Percentiles rank a stretch among this genome's conserved stretches.
Conservation (phyloP, 23 red algal genomes). For the Gracilaria domingensis region DNA sequence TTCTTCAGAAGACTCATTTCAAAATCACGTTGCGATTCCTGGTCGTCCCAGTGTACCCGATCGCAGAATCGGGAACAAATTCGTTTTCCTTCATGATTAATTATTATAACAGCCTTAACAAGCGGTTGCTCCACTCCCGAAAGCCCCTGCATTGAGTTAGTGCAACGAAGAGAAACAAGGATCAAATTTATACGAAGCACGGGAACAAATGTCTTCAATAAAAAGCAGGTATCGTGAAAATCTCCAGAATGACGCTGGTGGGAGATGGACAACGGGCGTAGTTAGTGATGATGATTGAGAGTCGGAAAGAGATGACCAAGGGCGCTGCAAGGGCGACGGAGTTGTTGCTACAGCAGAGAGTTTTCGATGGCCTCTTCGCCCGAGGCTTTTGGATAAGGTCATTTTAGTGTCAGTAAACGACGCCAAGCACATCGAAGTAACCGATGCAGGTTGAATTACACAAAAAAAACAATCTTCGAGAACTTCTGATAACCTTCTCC, state of each 20-base stretch:
- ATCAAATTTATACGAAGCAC: background rate
- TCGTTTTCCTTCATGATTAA: constrained; percentile 87
- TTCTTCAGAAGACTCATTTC: constrained; percentile 81
- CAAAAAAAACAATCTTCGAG: no score
- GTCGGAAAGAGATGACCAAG: no score
- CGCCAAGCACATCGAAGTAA: background rate
- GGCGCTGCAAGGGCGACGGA: background rate
- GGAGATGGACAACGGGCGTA: background rate
- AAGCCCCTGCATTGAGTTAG: constrained; percentile 47
- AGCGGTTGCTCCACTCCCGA: constrained; percentile 85
- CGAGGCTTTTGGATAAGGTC: background rate
- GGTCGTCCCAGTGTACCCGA: constrained; percentile 60
- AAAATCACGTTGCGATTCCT: constrained; percentile 77
- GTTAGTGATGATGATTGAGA: no score
- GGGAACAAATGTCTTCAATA: background rate
- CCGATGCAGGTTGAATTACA: background rate
- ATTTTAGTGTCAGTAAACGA: background rate
- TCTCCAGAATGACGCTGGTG: background rate
- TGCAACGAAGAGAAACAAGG: background rate
- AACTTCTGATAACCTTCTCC: background rate
- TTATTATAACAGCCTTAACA: constrained; percentile 81
- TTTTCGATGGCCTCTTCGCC: background rate
- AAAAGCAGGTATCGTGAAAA: background rate
- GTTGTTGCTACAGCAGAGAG: no score
- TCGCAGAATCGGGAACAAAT: constrained; percentile 85